Evolutionary conservation across 176 grass and related monocot species (phyloP), one percentile per base, ranked within the genome.

Genomic region (Guadua angustifolia): DNA sequence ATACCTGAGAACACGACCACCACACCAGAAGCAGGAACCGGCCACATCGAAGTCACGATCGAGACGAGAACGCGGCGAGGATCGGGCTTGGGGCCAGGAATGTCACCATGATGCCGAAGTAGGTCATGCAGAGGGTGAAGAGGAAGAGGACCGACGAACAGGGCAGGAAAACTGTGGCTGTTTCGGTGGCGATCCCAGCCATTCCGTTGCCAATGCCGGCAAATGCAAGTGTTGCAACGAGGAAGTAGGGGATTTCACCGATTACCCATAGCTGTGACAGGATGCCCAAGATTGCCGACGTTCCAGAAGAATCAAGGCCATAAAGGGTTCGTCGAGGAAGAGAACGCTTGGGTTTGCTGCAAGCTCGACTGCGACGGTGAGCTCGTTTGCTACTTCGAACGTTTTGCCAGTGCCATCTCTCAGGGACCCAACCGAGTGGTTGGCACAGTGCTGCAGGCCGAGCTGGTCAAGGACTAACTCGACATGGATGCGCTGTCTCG

Each of bases 91-190:
- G 84, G 50, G 84, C 84, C 15, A 80, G 47, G 58, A 86, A 86
- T 2, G 77, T 86, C 21, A 66, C 5, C 84, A 86, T 80, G 68
- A 74, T 86, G 35, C 84, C 68, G 43, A 86, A 86, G 68, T 86
- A 80, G 59, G 84, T 86, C 62, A 73, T 56, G 7, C 77, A 86
- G 56, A 80, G 39, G 11, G 84, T 86, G 68, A 80, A 86, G 24
- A 80, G 9, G 33, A 74, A 86, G 32, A 86, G 76, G 43, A 66
- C 62, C 7, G 59, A 80, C 68, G 77, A 86, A 19, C 74, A 86
- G 18, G 44, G 7, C 26, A 86, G 19, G 84, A 86, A 79, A 29
- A 73, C 6, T 5, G 67, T 13, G 10, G 44, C 84, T 58, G 43
- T 86, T 4, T 80, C 16, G 2, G 43, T 71, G 19, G 66, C 55